A percentile compares a stretch with the other conserved stretches of the same genome.
phyloP scores from a whole-genome alignment of 345 rosid genomes.

The Populus euphratica region DNA sequence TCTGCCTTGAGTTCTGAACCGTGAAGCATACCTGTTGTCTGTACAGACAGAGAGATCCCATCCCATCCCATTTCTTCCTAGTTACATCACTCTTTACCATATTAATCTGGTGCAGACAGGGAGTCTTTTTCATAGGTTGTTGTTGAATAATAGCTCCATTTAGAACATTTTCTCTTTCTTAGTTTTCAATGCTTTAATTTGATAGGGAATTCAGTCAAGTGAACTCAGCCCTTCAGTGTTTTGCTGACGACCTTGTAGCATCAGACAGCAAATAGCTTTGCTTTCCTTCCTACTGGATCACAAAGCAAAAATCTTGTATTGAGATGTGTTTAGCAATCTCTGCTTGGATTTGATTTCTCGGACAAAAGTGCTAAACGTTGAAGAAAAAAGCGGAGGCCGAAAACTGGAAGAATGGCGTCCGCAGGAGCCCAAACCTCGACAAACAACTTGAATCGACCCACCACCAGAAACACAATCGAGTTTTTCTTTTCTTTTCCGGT shows the following conservation, averaged over 20 bases:
- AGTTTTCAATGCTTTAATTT: not conserved
- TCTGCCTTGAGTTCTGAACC: slow-evolving; percentile 16
- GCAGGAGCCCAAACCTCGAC: too few species aligned
- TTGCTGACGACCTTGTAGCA: not conserved
- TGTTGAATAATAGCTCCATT: not conserved
- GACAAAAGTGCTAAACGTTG: too few species aligned
- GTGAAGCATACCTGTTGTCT: slow-evolving; percentile 64
- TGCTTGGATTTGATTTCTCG: too few species aligned
- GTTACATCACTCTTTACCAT: not conserved
- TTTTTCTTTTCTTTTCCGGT: too few species aligned
- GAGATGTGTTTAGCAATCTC: too few species aligned
- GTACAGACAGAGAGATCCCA: slow-evolving; percentile 71
- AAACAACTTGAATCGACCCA: too few species aligned
- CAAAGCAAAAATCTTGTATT: not conserved
- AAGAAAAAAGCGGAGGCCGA: too few species aligned
- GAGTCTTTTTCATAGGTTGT: not conserved
- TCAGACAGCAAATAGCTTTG: not conserved
- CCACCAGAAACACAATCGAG: too few species aligned
- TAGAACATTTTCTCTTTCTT: not conserved
- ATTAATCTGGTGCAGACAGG: not conserved
- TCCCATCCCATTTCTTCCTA: slow-evolving; percentile 28
- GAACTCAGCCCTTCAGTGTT: too few species aligned
- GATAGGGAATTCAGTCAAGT: not conserved
- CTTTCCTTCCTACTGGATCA: not conserved
- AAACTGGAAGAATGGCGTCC: too few species aligned